Evolutionary conservation across 345 rosid genomes (phyloP).

Genomic region (Brassica incana): DNA sequence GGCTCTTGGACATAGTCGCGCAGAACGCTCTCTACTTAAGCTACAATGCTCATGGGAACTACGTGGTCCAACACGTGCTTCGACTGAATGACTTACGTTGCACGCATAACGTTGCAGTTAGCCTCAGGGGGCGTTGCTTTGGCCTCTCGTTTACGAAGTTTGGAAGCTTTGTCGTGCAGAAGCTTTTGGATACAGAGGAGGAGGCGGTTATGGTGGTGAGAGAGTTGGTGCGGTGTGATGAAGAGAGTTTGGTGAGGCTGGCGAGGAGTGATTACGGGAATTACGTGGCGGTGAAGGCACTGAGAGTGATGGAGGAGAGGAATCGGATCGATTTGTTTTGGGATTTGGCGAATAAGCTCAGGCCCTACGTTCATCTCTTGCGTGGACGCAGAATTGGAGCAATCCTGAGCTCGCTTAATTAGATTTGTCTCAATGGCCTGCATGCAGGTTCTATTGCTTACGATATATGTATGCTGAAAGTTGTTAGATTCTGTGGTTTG

Average conservation of each 20-base stretch:
- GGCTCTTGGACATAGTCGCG: not conserved
- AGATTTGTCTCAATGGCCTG: not conserved
- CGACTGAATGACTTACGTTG: not conserved
- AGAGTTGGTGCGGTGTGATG: not conserved
- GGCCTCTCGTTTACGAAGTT: slow-evolving; percentile 10
- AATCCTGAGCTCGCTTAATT: not conserved
- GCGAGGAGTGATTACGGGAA: slow-evolving; percentile 23
- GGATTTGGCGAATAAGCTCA: slow-evolving; percentile 3
- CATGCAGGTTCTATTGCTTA: not conserved
- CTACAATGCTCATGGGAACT: not conserved
- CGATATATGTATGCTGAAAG: not conserved
- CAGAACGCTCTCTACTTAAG: not conserved
- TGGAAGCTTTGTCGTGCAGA: slow-evolving; percentile 29
- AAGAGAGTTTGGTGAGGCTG: slow-evolving; percentile 12
- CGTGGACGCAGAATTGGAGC: not conserved
- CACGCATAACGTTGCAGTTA: not conserved
- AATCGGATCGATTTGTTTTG: not conserved
- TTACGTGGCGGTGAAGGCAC: slow-evolving; percentile 23
- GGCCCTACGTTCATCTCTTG: not conserved
- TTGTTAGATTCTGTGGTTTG: not conserved
- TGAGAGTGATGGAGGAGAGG: not conserved
- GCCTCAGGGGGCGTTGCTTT: not conserved
- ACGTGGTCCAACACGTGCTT: slow-evolving; percentile 1
- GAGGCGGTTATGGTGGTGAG: not conserved
- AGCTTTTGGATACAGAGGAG: not conserved